Evolutionary conservation across 1,139 yeast species (phyloP), one percentile per base, ranked within the genome.

Genomic region (Zygosaccharomyces pseudobailii): DNA sequence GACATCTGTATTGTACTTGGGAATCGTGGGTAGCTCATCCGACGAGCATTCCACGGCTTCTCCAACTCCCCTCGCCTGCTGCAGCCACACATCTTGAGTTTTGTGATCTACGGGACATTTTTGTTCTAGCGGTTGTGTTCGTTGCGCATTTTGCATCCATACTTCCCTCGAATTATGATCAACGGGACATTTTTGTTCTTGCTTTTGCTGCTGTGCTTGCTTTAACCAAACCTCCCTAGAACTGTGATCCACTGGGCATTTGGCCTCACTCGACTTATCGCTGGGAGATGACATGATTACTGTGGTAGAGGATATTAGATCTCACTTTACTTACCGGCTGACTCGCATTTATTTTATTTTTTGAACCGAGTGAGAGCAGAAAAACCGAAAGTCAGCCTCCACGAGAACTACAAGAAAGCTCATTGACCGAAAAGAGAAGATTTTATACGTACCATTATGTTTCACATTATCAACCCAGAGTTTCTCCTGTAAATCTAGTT

Each of bases 181-280:
- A 19, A 83, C 88, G 1, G 90, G 90, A 62, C 89, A 84, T 52
- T 70, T 73, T 7, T 69, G 64, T 44, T 68, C 68, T n/a, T 58
- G 54, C 3, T 58, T 56, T 21, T 58, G 52, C 13, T 37, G 38
- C 19, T 36, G 40, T 25, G 40, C 42, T 32, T 48, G 47, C 66
- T n/a, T 66, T 19, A 76, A 58, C 89, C 89, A 84, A 6, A 71
- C 72, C 25, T 73, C 74, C 48, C 87, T 70, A 4, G 84, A 71
- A n/a, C 68, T 61, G 55, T 77, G 85, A 61, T 81, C 87, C 19
- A 84, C 89, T 1, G 90, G 90, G 61, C 90, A 84, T 53, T 71
- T 74, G 6, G 70, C 63, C 47, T 68, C 69, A n/a, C 13, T 13
- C 60, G 57, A 5, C 30, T 17, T 38, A 43, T 30, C 33, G 20